Evolutionary conservation across 768 basidiomycete genomes (phyloP), one percentile per base, ranked within the genome.

Genomic region (Termitomyces sp.): DNA sequence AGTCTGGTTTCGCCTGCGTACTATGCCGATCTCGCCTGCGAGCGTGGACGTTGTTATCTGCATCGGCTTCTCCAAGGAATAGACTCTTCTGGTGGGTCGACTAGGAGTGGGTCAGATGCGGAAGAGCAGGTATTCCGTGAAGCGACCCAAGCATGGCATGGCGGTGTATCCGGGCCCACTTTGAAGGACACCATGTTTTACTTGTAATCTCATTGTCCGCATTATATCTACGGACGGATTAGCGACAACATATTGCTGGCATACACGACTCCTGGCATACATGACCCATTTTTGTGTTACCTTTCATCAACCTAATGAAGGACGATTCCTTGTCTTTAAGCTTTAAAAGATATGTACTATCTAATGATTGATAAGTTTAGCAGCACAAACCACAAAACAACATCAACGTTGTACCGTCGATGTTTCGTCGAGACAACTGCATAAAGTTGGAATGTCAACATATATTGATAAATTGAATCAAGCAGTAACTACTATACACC

Each of bases 21-120:
- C n/a, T n/a, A n/a, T n/a, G n/a, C n/a, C n/a, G n/a, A n/a, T n/a
- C n/a, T n/a, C n/a, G n/a, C n/a, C n/a, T n/a, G n/a, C n/a, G n/a
- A n/a, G n/a, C n/a, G n/a, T n/a, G n/a, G n/a, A n/a, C n/a, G n/a
- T n/a, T n/a, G n/a, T n/a, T n/a, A n/a, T n/a, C n/a, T n/a, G n/a
- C n/a, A n/a, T n/a, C n/a, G n/a, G n/a, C n/a, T n/a, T 26, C 70
- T 93, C 58, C 81, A 79, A 56, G 84, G 85, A 24, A 51, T 76
- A 40, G 69, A 64, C 36, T 68, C 67, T 43, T 69, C 68, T 22
- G 73, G 66, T 1, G 69, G 61, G 22, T 71, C 74, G 10, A 65
- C 70, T 2, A 67, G 72, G 2, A 79, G 73, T 38, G 67, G 70
- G 1, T 57, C 71, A 1, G 84, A 84, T 24, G 77, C 70, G 0